phyloP scores from a whole-genome alignment of 2,329 filamentous ascomycete species.

The Alternaria arborescens region DNA sequence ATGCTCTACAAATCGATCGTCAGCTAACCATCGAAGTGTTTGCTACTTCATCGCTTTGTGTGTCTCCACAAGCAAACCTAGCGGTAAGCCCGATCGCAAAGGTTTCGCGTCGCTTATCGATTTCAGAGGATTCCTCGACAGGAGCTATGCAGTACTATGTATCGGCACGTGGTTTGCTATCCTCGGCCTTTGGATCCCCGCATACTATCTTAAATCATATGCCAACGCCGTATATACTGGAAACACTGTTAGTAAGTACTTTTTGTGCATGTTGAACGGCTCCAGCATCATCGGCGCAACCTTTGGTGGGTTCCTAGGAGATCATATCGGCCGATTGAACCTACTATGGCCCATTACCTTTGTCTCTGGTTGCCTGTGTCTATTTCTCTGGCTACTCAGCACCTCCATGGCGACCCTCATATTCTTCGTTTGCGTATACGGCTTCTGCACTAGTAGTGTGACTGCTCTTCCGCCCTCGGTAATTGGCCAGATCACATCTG shows the following conservation, averaged over 20 bases:
- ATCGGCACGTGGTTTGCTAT: slow-evolving; percentile 39
- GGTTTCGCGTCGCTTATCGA: slow-evolving; percentile 43
- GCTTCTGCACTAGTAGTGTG: slow-evolving; percentile 73
- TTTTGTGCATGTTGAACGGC: slow-evolving; percentile 59
- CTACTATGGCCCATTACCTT: slow-evolving; percentile 60
- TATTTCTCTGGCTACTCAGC: slow-evolving; percentile 64
- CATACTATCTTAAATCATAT: slow-evolving; percentile 62
- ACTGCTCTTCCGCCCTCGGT: slow-evolving; percentile 70
- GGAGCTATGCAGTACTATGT: slow-evolving; percentile 42
- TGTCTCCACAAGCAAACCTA: slow-evolving; percentile 41
- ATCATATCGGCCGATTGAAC: slow-evolving; percentile 64
- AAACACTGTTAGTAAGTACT: slow-evolving; percentile 54
- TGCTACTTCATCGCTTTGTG: slow-evolving; percentile 54
- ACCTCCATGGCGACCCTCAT: slow-evolving; percentile 65
- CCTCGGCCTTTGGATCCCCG: slow-evolving; percentile 43
- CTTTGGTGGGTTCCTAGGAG: slow-evolving; percentile 60
- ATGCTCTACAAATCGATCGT: no score
- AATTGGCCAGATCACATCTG: slow-evolving; percentile 74
- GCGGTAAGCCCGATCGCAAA: slow-evolving; percentile 20
- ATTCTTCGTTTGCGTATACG: slow-evolving; percentile 72
- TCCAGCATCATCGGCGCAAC: slow-evolving; percentile 65
- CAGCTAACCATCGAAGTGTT: slow-evolving; percentile 52
- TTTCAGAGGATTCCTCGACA: slow-evolving; percentile 44
- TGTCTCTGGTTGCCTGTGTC: slow-evolving; percentile 54
- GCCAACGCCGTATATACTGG: slow-evolving; percentile 62